phyloP scores from a whole-genome alignment of 2,329 filamentous ascomycete genomes.

The Aspergillus cejpii region DNA sequence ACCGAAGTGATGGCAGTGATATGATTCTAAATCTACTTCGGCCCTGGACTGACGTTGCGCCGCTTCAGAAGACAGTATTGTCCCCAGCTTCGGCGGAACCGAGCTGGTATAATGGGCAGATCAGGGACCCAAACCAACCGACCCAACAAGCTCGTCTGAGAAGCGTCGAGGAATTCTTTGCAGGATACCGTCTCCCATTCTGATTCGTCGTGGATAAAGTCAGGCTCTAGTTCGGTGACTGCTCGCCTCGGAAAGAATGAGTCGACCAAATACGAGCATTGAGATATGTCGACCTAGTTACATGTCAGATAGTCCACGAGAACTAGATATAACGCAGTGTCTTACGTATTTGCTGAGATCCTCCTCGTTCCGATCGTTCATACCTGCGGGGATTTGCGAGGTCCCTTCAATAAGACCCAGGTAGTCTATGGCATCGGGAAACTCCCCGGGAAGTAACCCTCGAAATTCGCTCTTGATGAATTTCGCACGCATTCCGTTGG shows the following conservation, averaged over 20 bases:
- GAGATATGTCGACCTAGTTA: slow-evolving; percentile 57
- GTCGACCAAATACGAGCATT: slow-evolving; percentile 81
- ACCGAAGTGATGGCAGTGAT: not conserved
- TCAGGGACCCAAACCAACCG: slow-evolving; percentile 79
- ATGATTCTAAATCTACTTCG: not conserved
- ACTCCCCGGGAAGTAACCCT: slow-evolving; percentile 84
- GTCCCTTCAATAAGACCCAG: slow-evolving; percentile 76
- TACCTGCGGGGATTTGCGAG: slow-evolving; percentile 70
- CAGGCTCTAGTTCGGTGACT: slow-evolving; percentile 65
- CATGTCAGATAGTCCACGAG: slow-evolving; percentile 8
- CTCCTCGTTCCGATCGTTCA: slow-evolving; percentile 89
- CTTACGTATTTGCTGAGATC: slow-evolving; percentile 78
- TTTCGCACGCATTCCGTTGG: slow-evolving; percentile 73
- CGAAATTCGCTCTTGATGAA: slow-evolving; percentile 88
- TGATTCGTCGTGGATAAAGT: slow-evolving; percentile 66
- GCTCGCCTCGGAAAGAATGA: slow-evolving; percentile 62
- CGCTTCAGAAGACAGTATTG: slow-evolving; percentile 75
- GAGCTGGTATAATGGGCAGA: slow-evolving; percentile 59
- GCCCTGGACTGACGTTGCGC: slow-evolving; percentile 26
- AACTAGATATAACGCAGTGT: slow-evolving; percentile 1
- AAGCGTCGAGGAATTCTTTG: slow-evolving; percentile 71
- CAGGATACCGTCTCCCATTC: slow-evolving; percentile 75
- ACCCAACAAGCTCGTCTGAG: slow-evolving; percentile 64
- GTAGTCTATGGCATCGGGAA: slow-evolving; percentile 63
- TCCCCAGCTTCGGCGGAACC: slow-evolving; percentile 71